These are phyloP conservation scores for Eucalyptus marginata DNA, from an alignment of 345 rosid species.

Conservation along the genomic window DNA sequence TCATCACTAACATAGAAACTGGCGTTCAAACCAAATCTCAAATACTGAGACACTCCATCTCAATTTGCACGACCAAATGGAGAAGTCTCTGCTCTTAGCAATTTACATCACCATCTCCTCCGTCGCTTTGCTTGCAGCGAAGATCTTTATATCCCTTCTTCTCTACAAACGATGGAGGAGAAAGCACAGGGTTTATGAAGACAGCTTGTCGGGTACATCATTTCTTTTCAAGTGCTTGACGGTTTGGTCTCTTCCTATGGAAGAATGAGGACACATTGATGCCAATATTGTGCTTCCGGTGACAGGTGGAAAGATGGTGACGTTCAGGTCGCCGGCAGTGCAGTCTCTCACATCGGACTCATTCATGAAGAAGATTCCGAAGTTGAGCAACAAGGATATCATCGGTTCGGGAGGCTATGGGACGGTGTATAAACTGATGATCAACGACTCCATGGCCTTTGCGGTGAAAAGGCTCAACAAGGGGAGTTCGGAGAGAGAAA, in stretches of 20 bases:
- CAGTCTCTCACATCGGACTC: slow-evolving; percentile 39
- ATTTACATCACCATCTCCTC: slow-evolving; percentile 54
- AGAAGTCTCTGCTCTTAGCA: slow-evolving; percentile 22
- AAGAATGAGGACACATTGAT: not conserved
- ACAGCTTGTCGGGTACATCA: slow-evolving; percentile 38
- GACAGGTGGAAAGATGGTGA: slow-evolving; percentile 71
- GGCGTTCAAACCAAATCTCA: not conserved
- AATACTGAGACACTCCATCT: not conserved
- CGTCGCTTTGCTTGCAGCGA: slow-evolving; percentile 49
- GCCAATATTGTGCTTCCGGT: not conserved
- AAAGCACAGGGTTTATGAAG: slow-evolving; percentile 23
- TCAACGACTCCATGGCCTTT: slow-evolving; percentile 39
- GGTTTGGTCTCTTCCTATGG: not conserved
- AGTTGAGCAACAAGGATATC: slow-evolving; percentile 61
- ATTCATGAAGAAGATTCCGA: slow-evolving; percentile 49
- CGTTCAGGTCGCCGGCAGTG: slow-evolving; percentile 48
- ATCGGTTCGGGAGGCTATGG: slow-evolving; percentile 79
- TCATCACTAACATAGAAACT: not conserved
- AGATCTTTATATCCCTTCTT: slow-evolving; percentile 52
- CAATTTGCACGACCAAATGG: slow-evolving; percentile 19
- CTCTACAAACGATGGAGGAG: slow-evolving; percentile 57
- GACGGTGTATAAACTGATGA: slow-evolving; percentile 48
- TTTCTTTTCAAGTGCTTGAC: not conserved
- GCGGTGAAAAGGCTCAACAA: slow-evolving; percentile 74
- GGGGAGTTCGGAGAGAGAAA: slow-evolving; percentile 60